A percentile compares a stretch with the other conserved stretches of the same genome.
These are phyloP conservation scores for Ceratobasidium sp. DNA, from an alignment of 1,284 basidiomycete species.

Conservation along the genomic window DNA sequence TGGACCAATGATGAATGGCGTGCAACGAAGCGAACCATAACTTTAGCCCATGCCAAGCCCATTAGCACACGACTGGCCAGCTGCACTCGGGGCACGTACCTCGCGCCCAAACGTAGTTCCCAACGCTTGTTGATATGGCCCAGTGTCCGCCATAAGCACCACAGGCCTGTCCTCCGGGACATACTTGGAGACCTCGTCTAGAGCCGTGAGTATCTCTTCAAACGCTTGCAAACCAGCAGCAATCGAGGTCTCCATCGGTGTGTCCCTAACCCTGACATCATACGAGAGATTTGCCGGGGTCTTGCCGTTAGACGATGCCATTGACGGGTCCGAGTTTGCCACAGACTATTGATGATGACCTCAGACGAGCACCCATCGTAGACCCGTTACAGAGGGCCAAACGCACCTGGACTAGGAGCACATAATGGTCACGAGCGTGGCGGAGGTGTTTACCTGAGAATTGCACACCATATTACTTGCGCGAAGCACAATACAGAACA, in stretches of 20 bases:
- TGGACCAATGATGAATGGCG: slow-evolving; percentile 87
- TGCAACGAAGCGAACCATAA: slow-evolving; percentile 88
- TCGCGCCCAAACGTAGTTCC: slow-evolving; percentile 83
- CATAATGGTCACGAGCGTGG: slow-evolving; percentile 83
- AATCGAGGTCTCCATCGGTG: slow-evolving; percentile 79
- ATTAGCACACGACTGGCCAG: not conserved
- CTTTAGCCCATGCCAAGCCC: slow-evolving; percentile 56
- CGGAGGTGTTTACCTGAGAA: slow-evolving; percentile 78
- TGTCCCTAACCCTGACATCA: slow-evolving; percentile 77
- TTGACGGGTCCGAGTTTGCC: not conserved
- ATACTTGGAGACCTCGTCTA: slow-evolving; percentile 65
- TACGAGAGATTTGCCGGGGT: slow-evolving; percentile 65
- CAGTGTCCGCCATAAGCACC: slow-evolving; percentile 77
- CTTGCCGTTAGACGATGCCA: slow-evolving; percentile 12
- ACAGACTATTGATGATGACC: not conserved
- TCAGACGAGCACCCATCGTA: not conserved
- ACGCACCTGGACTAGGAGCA: slow-evolving; percentile 66
- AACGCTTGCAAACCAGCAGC: slow-evolving; percentile 68
- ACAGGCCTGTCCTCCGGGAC: slow-evolving; percentile 64
- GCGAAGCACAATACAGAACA: not conserved
- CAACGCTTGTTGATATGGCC: slow-evolving; percentile 74
- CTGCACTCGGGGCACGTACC: slow-evolving; percentile 58
- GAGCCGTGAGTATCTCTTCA: slow-evolving; percentile 64
- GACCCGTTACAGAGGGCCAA: no score
- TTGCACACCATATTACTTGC: not conserved